Percentiles rank a stretch among this genome's conserved stretches.
phyloP scores from a whole-genome alignment of 2,329 filamentous ascomycete genomes.

The Zasmidium angulare region DNA sequence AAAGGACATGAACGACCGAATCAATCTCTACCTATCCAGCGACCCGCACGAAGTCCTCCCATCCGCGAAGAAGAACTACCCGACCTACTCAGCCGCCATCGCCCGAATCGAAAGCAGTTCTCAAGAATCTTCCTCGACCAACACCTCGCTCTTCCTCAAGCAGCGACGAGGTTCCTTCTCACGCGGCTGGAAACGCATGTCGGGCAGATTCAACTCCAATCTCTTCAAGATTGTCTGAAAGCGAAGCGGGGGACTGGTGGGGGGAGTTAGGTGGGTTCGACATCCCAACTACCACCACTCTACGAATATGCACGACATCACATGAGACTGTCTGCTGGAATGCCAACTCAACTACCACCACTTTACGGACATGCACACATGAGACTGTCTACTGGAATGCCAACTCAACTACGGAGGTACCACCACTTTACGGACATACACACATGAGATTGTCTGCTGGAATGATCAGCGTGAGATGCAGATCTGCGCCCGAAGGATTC shows the following conservation, averaged over 20 bases:
- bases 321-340: no score
- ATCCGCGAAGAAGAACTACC: slow-evolving; percentile 34
- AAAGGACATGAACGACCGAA: slow-evolving; percentile 37
- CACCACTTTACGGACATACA: not conserved
- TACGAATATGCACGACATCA: no score
- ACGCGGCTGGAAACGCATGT: slow-evolving; percentile 20
- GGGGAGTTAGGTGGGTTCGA: no score
- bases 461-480: not conserved
- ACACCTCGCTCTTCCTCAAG: not conserved
- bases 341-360: no score
- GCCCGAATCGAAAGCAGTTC: slow-evolving; percentile 12
- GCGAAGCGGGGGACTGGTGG: no score
- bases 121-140: not conserved
- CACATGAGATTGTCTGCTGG: not conserved
- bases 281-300: no score
- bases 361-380: no score
- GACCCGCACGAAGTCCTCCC: slow-evolving; percentile 34
- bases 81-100: slow-evolving; percentile 25
- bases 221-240: slow-evolving; percentile 10
- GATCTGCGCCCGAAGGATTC: slow-evolving; percentile 2
- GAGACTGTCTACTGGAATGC: no score
- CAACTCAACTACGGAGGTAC: no score
- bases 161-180: slow-evolving; percentile 8
- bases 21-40: slow-evolving; percentile 34
- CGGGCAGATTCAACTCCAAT: slow-evolving; percentile 12